Percentiles rank a stretch among this genome's conserved stretches.
Conservation (phyloP, 1,139 yeast species). For the Nakaseomyces uthaithaninus region DNA sequence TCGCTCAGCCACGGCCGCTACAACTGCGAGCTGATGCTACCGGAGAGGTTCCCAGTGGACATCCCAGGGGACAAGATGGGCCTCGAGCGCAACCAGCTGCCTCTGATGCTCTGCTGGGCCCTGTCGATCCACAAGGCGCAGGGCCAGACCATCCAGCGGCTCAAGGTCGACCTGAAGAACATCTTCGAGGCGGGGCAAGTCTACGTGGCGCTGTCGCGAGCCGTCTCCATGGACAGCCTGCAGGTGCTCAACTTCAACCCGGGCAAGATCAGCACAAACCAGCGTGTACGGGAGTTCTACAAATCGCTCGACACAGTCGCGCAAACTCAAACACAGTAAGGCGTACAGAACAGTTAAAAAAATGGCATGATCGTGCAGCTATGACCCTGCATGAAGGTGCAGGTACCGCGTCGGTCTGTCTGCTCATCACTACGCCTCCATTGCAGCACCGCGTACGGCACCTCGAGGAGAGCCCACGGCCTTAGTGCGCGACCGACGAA, state of each 20-base stretch:
- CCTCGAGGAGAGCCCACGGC: no score
- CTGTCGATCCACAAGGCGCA: conserved; percentile 86
- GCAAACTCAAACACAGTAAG: no score
- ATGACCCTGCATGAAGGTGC: no score
- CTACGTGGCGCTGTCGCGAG: conserved; percentile 86
- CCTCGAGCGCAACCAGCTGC: conserved; percentile 51
- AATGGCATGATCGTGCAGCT: no score
- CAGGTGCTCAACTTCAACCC: conserved; percentile 69
- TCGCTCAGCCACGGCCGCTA: conserved; percentile 27
- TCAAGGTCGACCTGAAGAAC: conserved; percentile 62
- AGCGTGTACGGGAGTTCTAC: conserved; percentile 62
- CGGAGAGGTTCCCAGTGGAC: conserved; percentile 29
- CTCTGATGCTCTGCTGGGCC: conserved; percentile 79
- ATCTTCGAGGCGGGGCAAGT: conserved; percentile 83
- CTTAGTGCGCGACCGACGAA: no score
- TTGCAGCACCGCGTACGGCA: no score
- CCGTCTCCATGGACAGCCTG: conserved; percentile 62
- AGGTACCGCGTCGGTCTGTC: no score
- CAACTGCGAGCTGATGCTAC: conserved; percentile 26
- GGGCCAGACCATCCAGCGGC: conserved; percentile 77
- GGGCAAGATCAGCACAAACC: conserved; percentile 53
- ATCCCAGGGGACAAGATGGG: conserved; percentile 28
- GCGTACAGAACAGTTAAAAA: no score
- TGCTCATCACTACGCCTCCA: no score
- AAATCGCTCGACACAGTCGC: conserved; percentile 33